Base-by-base conservation (phyloP, 2,329 filamentous ascomycete genomes). In the Cordyceps javanica region DNA sequence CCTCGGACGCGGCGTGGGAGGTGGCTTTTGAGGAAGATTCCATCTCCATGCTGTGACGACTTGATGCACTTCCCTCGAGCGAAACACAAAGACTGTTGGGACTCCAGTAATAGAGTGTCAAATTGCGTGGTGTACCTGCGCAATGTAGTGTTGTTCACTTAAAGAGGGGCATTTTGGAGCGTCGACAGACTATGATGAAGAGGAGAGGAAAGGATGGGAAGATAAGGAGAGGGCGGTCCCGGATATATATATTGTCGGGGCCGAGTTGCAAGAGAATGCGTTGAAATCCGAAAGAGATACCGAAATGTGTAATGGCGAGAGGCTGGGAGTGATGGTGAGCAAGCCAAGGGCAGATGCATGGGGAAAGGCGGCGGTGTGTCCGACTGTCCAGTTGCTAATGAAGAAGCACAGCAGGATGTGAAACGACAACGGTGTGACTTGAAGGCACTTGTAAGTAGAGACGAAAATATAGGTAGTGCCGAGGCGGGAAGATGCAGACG, bases 1-100 rank as follows among this genome's bases (percentile, higher is more conserved):
- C 65, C 39, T 67, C 64, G 16, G 57, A 59, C 58, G 52, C 57
- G 28, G 25, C 55, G 21, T 57, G 21, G 30, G 46, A 36, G 28
- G 16, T 9, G 21, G 21, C 3, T 21, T 16, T 28, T 16, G 46
- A 30, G 9, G 19, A 21, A 48, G 55, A 16, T n/a, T 57, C 55
- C 55, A 57, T 45, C 39, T 51, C 55, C 55, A 57, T 51, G 23
- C 10, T 41, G 55, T 45, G 34, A 16, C 21, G 7, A 14, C n/a
- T 45, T 10, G 9, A 10, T 30, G 16, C 30, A 4, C 26, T 25
- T 30, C 23, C 36, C 28, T 26, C 13, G n/a, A n/a, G 11, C 21
- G 19, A 6, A 28, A 14, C 11, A 56, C 8, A 49, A 44, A 9
- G 23, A 51, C 36, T n/a, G n/a, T n/a, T n/a, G n/a, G 55, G 14